A percentile compares a stretch with the other conserved stretches of the same genome.
phyloP scores from a whole-genome alignment of 2,329 filamentous ascomycete species.

The Lecanosticta acicola region DNA sequence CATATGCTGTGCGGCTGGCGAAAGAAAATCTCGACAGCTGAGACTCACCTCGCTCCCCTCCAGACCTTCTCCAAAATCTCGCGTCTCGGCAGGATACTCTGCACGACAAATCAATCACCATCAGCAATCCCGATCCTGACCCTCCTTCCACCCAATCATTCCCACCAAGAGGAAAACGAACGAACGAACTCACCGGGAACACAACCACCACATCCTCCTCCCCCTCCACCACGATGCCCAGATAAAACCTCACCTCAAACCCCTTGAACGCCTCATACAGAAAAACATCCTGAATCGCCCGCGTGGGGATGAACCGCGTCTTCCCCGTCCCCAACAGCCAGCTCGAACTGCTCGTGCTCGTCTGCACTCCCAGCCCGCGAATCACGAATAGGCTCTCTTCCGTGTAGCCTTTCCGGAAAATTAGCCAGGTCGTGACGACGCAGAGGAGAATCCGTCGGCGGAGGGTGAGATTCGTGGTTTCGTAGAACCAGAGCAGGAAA shows the following conservation, averaged over 20 bases:
- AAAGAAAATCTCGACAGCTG: no score
- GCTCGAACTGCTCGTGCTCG: constrained; percentile 64
- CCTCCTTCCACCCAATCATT: no score
- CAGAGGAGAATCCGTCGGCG: constrained; percentile 38
- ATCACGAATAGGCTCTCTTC: constrained; percentile 86
- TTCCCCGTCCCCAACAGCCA: constrained; percentile 53
- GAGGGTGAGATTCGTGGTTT: constrained; percentile 33
- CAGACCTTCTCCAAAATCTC: constrained; percentile 81
- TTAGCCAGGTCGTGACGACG: constrained; percentile 16
- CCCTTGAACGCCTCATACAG: constrained; percentile 93
- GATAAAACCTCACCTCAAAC: constrained; percentile 83
- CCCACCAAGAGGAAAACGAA: no score
- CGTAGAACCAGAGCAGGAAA: constrained; percentile 28
- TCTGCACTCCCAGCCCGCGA: constrained; percentile 85
- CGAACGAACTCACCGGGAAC: constrained; percentile 71
- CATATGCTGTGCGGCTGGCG: no score
- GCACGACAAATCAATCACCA: constrained; percentile 2
- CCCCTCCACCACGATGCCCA: constrained; percentile 83
- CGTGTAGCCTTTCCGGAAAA: constrained; percentile 34
- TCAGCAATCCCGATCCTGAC: not conserved
- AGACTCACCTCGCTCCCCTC: constrained; percentile 74
- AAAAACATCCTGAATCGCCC: constrained; percentile 84
- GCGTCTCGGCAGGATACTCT: constrained; percentile 65
- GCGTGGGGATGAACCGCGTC: constrained; percentile 81
- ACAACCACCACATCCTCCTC: constrained; percentile 91